Conservation (phyloP, 108 stramenopile species). For the Pseudonitzschia multistriata region DNA sequence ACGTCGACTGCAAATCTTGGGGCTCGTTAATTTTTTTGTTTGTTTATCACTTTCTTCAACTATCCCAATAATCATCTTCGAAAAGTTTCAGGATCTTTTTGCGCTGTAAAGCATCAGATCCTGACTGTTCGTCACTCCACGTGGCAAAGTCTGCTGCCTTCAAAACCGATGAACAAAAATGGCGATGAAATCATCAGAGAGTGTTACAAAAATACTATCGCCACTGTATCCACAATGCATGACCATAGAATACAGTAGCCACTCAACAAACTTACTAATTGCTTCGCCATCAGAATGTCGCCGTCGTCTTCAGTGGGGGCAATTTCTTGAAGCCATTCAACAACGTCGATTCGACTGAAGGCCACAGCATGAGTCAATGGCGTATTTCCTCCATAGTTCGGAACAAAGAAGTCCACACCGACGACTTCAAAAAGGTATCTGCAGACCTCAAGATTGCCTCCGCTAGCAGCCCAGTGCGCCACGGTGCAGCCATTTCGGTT, state of each 20-base stretch:
- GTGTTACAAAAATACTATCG: too few species aligned
- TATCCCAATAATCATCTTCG: slow-evolving; percentile 34
- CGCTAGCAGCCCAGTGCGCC: slow-evolving; percentile 69
- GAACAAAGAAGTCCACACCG: slow-evolving; percentile 60
- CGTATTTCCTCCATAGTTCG: slow-evolving; percentile 75
- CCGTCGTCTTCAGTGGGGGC: slow-evolving; percentile 18
- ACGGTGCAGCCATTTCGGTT: slow-evolving; percentile 84
- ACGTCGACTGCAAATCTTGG: too few species aligned
- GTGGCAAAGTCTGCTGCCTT: slow-evolving; percentile 45
- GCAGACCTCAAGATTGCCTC: slow-evolving; percentile 63
- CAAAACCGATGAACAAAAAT: not conserved
- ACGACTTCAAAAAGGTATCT: slow-evolving; percentile 61
- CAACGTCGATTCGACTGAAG: slow-evolving; percentile 64
- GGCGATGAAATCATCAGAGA: too few species aligned
- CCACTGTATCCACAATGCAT: too few species aligned
- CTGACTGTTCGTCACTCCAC: slow-evolving; percentile 34
- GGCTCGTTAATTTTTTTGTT: not conserved
- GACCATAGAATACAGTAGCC: too few species aligned
- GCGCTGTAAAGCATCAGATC: slow-evolving; percentile 33
- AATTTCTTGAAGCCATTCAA: slow-evolving; percentile 59
- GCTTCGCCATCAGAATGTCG: slow-evolving; percentile 32
- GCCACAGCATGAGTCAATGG: slow-evolving; percentile 81
- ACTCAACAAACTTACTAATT: slow-evolving; percentile 22
- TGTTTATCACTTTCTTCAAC: not conserved
- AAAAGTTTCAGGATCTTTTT: slow-evolving; percentile 45